Conservation (phyloP, 495 filamentous ascomycete genomes). For the Cercophora newfieldiana region DNA sequence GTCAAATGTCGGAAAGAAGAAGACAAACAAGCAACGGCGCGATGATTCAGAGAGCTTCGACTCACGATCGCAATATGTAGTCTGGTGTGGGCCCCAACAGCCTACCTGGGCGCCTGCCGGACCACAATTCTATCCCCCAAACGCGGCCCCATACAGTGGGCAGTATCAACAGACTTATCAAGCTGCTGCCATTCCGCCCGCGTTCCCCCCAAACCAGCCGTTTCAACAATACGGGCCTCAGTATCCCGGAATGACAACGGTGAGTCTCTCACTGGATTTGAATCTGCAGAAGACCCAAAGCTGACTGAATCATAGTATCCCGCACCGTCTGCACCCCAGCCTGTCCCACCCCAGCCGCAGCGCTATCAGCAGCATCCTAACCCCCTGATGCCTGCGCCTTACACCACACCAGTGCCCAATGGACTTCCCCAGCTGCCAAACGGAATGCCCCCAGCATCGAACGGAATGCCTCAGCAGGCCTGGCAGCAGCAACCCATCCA, state of each 20-base stretch:
- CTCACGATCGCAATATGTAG: slow-evolving; percentile 76
- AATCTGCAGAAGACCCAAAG: background rate
- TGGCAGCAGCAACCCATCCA: slow-evolving; percentile 37
- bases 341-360: slow-evolving; percentile 30
- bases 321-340: slow-evolving; percentile 28
- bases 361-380: slow-evolving; percentile 40
- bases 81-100: slow-evolving; percentile 64
- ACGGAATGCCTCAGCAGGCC: slow-evolving; percentile 30
- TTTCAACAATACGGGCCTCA: slow-evolving; percentile 40
- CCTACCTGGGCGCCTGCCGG: slow-evolving; percentile 43
- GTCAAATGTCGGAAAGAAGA: slow-evolving; percentile 47
- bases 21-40: slow-evolving; percentile 64
- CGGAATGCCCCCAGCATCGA: slow-evolving; percentile 3
- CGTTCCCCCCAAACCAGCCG: slow-evolving; percentile 33
- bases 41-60: slow-evolving; percentile 86
- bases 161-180: slow-evolving; percentile 41
- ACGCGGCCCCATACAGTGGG: slow-evolving; percentile 40
- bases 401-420: slow-evolving; percentile 44
- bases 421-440: slow-evolving; percentile 10
- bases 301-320: slow-evolving; percentile 33
- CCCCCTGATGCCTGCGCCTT: slow-evolving; percentile 41
- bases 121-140: slow-evolving; percentile 51
- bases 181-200: slow-evolving; percentile 22
- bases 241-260: slow-evolving; percentile 38
- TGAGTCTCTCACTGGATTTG: slow-evolving; percentile 29